A percentile compares a stretch with the other conserved stretches of the same genome.
Conservation (phyloP, 225 moss, liverwort and hornwort species). For the Pseudoscleropodium purum region DNA sequence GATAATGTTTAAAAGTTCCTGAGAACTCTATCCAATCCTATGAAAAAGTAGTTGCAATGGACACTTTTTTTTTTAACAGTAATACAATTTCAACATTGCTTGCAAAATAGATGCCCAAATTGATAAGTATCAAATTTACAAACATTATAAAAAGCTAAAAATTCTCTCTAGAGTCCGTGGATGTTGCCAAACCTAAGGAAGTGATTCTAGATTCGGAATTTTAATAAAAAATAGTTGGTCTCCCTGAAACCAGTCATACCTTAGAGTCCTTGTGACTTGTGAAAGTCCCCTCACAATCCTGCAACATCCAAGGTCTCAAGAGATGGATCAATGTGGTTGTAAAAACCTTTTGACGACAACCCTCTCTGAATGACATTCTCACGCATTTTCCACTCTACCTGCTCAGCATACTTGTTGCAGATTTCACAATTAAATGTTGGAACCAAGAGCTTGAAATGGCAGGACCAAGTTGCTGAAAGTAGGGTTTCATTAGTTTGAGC, state of each 20-base stretch:
- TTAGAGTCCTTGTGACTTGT: slow-evolving; percentile 29
- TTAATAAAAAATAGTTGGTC: slow-evolving; percentile 42
- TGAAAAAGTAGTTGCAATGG: neutral
- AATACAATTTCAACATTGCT: neutral
- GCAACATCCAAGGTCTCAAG: neutral
- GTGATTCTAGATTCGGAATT: slow-evolving; percentile 61
- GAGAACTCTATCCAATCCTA: neutral
- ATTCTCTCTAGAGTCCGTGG: too few species aligned
- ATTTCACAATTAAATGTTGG: neutral
- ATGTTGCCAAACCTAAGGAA: slow-evolving; percentile 47
- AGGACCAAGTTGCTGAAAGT: neutral
- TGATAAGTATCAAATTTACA: neutral
- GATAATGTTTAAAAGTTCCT: neutral
- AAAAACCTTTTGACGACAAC: neutral
- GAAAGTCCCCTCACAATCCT: slow-evolving; percentile 69
- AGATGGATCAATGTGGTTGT: neutral
- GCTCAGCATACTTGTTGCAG: neutral
- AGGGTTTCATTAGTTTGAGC: neutral
- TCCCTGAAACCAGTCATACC: slow-evolving; percentile 76
- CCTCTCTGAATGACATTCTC: neutral
- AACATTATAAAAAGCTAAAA: neutral
- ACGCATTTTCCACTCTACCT: neutral
- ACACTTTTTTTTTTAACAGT: neutral
- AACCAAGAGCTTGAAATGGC: neutral
- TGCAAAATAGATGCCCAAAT: neutral